These are phyloP conservation scores for Dendrobium huoshanense DNA, from an alignment of 106 monocot genomes.

Conservation along the genomic window DNA sequence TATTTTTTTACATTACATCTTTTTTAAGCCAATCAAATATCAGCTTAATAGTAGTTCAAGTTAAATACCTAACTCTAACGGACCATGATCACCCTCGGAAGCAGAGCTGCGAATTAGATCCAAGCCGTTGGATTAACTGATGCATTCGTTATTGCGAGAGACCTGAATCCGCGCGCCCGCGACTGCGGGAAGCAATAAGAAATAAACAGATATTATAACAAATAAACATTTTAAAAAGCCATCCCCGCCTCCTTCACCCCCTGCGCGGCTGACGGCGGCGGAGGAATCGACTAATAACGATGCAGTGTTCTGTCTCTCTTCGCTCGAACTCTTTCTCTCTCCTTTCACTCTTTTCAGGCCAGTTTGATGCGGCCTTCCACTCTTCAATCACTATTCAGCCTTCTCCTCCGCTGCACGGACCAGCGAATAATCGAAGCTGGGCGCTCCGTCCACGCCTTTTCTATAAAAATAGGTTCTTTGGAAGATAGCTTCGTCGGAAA, in stretches of 20 bases:
- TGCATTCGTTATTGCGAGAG: too few species aligned
- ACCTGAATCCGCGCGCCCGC: too few species aligned
- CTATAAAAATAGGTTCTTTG: slow-evolving; percentile 38
- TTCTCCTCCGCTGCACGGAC: slow-evolving; percentile 35
- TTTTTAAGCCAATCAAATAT: too few species aligned
- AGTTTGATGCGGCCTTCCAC: slow-evolving; percentile 1
- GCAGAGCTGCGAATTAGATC: too few species aligned
- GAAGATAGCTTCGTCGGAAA: slow-evolving; percentile 37
- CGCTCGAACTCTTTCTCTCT: background rate
- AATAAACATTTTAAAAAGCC: background rate
- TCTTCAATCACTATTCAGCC: slow-evolving; percentile 13
- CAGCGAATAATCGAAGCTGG: slow-evolving; percentile 14
- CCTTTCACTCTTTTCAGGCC: background rate
- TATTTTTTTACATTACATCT: too few species aligned
- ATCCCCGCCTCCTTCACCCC: background rate
- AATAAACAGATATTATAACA: too few species aligned
- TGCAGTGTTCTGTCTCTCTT: background rate
- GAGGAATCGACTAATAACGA: background rate
- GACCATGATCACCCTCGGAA: too few species aligned
- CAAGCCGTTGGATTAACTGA: too few species aligned
- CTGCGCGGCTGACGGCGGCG: background rate
- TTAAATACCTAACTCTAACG: too few species aligned
- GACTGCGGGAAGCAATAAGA: too few species aligned
- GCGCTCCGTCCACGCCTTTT: slow-evolving; percentile 28
- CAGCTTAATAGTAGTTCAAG: too few species aligned